Conservation (phyloP, 108 stramenopile species). For the Cyclostephanos invisitatus region DNA sequence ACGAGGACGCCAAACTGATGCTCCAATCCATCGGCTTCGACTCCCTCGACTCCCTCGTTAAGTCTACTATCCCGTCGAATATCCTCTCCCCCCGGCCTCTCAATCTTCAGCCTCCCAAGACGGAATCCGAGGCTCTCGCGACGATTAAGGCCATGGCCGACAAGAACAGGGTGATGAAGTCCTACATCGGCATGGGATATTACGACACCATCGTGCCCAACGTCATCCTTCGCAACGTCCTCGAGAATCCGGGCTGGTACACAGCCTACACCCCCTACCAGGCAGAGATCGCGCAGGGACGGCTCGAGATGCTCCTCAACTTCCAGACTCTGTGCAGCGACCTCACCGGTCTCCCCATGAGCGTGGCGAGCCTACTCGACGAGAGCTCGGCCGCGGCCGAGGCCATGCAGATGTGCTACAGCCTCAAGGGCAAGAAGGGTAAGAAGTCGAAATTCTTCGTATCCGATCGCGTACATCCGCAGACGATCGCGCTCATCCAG, state of each 20-base stretch:
- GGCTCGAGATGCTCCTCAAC: constrained; percentile 98
- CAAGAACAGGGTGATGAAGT: constrained; percentile 95
- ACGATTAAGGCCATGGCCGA: constrained; percentile 62
- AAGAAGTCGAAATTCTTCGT: constrained; percentile 95
- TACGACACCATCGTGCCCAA: constrained; percentile 94
- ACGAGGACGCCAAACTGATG: constrained; percentile 82
- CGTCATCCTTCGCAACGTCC: constrained; percentile 96
- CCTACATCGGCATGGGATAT: constrained; percentile 98
- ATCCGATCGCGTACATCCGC: constrained; percentile 92
- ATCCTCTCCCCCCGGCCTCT: constrained; percentile 80
- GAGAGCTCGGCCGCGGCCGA: constrained; percentile 97
- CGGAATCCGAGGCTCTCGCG: constrained; percentile 92
- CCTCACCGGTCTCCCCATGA: constrained; percentile 96
- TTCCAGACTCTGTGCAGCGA: constrained; percentile 99
- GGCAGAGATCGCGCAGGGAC: constrained; percentile 99
- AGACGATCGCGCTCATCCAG: constrained; percentile 92
- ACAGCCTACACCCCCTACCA: constrained; percentile 99
- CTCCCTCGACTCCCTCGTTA: constrained; percentile 85
- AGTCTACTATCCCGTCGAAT: constrained; percentile 89
- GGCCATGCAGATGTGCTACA: constrained; percentile 97
- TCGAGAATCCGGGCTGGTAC: constrained; percentile 99
- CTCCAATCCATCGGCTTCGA: constrained; percentile 86
- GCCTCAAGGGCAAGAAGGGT: constrained; percentile 85
- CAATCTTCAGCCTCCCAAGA: constrained; percentile 74
- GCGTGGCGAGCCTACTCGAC: constrained; percentile 95